phyloP scores from a whole-genome alignment of 2,329 filamentous ascomycete genomes.

The Exserohilum turcica region DNA sequence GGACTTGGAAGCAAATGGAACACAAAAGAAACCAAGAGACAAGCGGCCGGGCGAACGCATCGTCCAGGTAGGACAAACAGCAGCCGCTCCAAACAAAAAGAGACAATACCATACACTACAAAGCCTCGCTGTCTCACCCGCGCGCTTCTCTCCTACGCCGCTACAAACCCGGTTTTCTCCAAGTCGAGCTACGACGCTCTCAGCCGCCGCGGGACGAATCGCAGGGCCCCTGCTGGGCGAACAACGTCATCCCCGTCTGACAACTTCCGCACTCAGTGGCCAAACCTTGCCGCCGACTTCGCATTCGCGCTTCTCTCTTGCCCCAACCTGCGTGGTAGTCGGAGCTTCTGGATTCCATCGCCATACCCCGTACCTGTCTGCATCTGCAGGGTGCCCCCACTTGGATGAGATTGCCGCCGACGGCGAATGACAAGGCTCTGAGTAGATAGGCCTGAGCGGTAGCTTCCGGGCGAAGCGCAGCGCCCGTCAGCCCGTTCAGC shows the following conservation, averaged over 20 bases:
- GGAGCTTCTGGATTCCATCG: slow-evolving; percentile 3
- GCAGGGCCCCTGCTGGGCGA: slow-evolving; percentile 29
- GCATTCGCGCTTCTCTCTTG: slow-evolving; percentile 5
- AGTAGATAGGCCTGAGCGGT: slow-evolving; percentile 16
- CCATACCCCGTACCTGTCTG: slow-evolving; percentile 9
- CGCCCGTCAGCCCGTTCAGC: slow-evolving; percentile 53
- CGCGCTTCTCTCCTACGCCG: background rate
- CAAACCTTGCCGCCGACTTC: slow-evolving; percentile 20
- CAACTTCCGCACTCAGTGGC: slow-evolving; percentile 12
- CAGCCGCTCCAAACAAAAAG: slow-evolving; percentile 12
- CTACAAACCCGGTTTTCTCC: background rate
- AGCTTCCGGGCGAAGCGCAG: no score
- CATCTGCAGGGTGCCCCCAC: slow-evolving; percentile 25
- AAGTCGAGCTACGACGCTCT: slow-evolving; percentile 4
- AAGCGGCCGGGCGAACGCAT: slow-evolving; percentile 26
- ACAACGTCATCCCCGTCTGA: slow-evolving; percentile 36
- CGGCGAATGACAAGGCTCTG: slow-evolving; percentile 34
- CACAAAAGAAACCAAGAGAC: slow-evolving; percentile 19
- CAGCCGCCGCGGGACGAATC: slow-evolving; percentile 14
- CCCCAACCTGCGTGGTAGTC: background rate
- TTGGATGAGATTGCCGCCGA: slow-evolving; percentile 15
- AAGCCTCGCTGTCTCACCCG: background rate
- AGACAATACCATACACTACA: slow-evolving; percentile 7
- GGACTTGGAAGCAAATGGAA: slow-evolving; percentile 37
- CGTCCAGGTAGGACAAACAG: slow-evolving; percentile 28